Base-by-base conservation (phyloP, 805 yeast genomes). In the Saturnispora mendoncae region DNA sequence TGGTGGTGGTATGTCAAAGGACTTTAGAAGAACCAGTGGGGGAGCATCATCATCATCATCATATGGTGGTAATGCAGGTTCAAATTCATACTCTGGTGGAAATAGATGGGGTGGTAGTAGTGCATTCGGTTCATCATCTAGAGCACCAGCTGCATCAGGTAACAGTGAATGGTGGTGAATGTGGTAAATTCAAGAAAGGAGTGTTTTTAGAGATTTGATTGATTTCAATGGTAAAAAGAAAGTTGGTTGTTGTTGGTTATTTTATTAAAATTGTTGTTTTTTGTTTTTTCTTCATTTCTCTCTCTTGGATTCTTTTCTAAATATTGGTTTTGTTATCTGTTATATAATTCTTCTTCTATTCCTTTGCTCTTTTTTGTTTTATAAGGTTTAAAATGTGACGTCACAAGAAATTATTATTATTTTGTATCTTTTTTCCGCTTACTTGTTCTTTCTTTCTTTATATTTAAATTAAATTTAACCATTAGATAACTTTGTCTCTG, bases 101-200 rank as follows among this genome's bases (percentile, higher is more conserved):
- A 39, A 45, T 26, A 48, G 47, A 44, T 49, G 51, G 44, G 56
- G 64, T 41, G 57, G 61, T 36, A 39, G 18, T 25, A 25, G 27
- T n/a, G 6, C 32, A 14, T 34, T 14, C 21, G 38, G 38, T 24
- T 19, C 34, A 9, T 33, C 38, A 26, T 40, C 43, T 24, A 40
- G 43, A 40, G 48, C 41, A 25, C 51, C 29, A 30, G 51, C 49
- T 14, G 38, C 52, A 34, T 30, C 42, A 20, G 26, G 31, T 18
- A 43, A 38, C 32, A 55, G 60, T 20, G 62, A 56, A 53, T 61
- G 65, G 65, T 61, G 65, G 65, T 60, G 50, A 56, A 33, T 14
- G 18, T 18, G 10, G 9, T 14, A 38, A 36, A 41, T 26, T 15
- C 15, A 35, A 35, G 24, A 35, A 24, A 26, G 23, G 30, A 23